Conservation (phyloP, 2,329 filamentous ascomycete genomes). For the Pseudogymnoascus sp. region DNA sequence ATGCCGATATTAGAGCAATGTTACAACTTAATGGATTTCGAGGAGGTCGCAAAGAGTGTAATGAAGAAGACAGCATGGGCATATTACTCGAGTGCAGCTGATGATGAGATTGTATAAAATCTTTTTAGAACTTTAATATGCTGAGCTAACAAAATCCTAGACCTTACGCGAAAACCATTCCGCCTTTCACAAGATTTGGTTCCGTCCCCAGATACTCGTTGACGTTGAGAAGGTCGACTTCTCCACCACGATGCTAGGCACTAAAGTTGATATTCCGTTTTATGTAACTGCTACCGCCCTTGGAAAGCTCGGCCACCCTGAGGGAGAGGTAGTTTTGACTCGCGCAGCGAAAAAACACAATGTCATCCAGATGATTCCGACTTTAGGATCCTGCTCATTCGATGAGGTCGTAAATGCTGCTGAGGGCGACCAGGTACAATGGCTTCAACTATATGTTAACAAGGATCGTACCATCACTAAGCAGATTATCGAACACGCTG, state of each 20-base stretch:
- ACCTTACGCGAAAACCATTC: conserved; percentile 92
- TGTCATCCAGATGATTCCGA: conserved; percentile 97
- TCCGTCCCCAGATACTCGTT: conserved; percentile 79
- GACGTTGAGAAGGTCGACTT: conserved; percentile 84
- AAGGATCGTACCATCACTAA: conserved; percentile 86
- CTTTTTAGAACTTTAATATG: background rate
- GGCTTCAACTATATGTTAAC: conserved; percentile 94
- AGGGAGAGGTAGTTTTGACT: conserved; percentile 89
- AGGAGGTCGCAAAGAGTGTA: conserved; percentile 76
- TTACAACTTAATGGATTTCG: conserved; percentile 93
- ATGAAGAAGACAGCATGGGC: conserved; percentile 98
- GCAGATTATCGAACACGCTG: conserved; percentile 84
- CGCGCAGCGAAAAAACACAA: conserved; percentile 75
- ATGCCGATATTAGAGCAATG: conserved; percentile 81
- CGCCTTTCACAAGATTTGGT: conserved; percentile 96
- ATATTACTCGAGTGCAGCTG: conserved; percentile 90
- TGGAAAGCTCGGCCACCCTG: conserved; percentile 86
- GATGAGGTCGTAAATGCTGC: conserved; percentile 91
- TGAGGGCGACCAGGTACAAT: conserved; percentile 75
- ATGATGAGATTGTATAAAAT: conserved; percentile 67
- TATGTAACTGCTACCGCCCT: conserved; percentile 95
- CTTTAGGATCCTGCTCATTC: conserved; percentile 90
- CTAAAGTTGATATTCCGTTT: conserved; percentile 75
- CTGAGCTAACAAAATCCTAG: conserved; percentile 34
- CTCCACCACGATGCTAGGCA: conserved; percentile 87